Conservation (phyloP, 495 filamentous ascomycete genomes). For the Lophium mytilinum region DNA sequence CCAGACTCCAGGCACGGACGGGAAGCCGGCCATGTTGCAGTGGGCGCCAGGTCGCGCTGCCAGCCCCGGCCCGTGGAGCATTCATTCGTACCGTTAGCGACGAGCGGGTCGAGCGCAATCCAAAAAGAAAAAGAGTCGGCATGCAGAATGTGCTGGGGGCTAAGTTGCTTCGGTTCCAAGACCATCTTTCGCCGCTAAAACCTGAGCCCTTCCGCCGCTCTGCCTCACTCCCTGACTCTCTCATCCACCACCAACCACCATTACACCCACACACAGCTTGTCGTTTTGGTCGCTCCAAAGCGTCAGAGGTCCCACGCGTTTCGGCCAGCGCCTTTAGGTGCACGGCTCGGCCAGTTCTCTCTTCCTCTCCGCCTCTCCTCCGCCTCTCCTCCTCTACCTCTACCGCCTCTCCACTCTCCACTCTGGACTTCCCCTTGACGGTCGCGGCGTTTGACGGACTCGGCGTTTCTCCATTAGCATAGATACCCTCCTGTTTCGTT, state of each 20-base stretch:
- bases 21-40: not conserved
- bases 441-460: slow-evolving; percentile 26
- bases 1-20: too few relatives aligned
- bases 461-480: slow-evolving; percentile 18
- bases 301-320: slow-evolving; percentile 16
- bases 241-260: not conserved
- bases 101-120: too few relatives aligned
- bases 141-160: too few relatives aligned
- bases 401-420: slow-evolving; percentile 9
- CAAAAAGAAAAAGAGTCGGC: too few relatives aligned
- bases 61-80: too few relatives aligned
- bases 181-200: too few relatives aligned
- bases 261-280: slow-evolving; percentile 1
- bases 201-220: slow-evolving; percentile 1
- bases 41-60: not conserved
- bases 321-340: slow-evolving; percentile 28
- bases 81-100: too few relatives aligned
- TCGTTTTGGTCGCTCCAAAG: slow-evolving; percentile 24
- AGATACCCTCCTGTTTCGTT: slow-evolving; percentile 20
- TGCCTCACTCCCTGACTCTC: not conserved
- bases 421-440: slow-evolving; percentile 9
- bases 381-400: not conserved
- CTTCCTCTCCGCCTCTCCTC: not conserved
- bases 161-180: too few relatives aligned
- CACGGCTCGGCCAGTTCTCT: slow-evolving; percentile 21